A percentile compares a stretch with the other conserved stretches of the same genome.
Evolutionary conservation across 2,329 filamentous ascomycete species (phyloP).

Genomic region (Incumbomyces lentus): DNA sequence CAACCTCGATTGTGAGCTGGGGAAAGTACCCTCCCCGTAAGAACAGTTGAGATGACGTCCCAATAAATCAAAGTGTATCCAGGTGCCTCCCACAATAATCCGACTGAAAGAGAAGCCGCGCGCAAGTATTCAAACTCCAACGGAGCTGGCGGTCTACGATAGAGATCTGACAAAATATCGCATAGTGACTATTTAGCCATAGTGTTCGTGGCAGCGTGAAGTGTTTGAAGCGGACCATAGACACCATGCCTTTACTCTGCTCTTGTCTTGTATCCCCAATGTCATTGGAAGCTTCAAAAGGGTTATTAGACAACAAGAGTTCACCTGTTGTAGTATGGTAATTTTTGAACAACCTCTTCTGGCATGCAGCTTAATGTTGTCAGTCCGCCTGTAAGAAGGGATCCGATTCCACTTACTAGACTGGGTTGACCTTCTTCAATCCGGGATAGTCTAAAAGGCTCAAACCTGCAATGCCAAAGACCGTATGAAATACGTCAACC

Average conservation of each 20-base stretch:
- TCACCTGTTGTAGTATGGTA: conserved; percentile 16
- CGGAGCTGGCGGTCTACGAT: no score
- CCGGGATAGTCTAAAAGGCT: conserved; percentile 72
- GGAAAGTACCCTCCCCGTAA: neutral
- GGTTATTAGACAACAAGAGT: conserved; percentile 65
- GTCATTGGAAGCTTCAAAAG: conserved; percentile 43
- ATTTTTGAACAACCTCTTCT: conserved; percentile 51
- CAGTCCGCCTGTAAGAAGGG: conserved; percentile 14
- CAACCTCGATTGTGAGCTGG: neutral
- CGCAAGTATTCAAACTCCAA: no score
- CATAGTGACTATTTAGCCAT: conserved; percentile 32
- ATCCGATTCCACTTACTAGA: conserved; percentile 52
- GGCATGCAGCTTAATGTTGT: conserved; percentile 53
- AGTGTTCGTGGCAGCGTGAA: conserved; percentile 25
- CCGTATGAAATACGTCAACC: conserved; percentile 95
- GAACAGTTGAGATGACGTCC: no score
- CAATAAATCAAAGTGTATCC: no score
- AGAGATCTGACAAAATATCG: conserved; percentile 20
- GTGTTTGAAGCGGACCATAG: conserved; percentile 23
- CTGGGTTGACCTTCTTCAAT: conserved; percentile 70
- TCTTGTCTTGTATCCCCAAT: conserved; percentile 62
- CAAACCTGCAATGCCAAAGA: conserved; percentile 78
- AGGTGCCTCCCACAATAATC: no score
- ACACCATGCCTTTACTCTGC: conserved; percentile 36
- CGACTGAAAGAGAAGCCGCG: no score